Evolutionary conservation across 2,329 filamentous ascomycete species (phyloP).

Genomic region (Paraconiothyrium brasiliense): DNA sequence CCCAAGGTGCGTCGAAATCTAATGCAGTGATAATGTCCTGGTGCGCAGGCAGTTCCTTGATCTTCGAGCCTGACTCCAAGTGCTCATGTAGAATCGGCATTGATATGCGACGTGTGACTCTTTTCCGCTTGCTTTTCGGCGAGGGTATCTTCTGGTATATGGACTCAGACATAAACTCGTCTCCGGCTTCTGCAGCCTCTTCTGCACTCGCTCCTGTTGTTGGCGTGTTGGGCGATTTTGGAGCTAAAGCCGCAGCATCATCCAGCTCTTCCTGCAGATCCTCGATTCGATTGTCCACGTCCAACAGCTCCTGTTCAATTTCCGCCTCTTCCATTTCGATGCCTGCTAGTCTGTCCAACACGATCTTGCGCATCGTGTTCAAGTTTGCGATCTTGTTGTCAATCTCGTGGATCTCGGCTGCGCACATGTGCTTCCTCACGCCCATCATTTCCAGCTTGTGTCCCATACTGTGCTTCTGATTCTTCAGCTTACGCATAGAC

Average conservation of each 20-base stretch:
- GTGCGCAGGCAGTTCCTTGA: constrained; percentile 89
- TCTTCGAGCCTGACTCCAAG: constrained; percentile 86
- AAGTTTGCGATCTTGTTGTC: constrained; percentile 97
- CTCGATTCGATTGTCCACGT: constrained; percentile 70
- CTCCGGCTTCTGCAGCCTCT: constrained; percentile 52
- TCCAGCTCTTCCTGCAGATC: constrained; percentile 68
- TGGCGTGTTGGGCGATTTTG: constrained; percentile 49
- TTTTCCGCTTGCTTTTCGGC: constrained; percentile 64
- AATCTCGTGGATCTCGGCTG: constrained; percentile 93
- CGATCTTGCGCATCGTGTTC: constrained; percentile 89
- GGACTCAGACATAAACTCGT: constrained; percentile 93
- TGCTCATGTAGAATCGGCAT: constrained; percentile 97
- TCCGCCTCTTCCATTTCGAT: constrained; percentile 91
- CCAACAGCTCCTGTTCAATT: constrained; percentile 81
- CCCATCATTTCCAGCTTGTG: constrained; percentile 91
- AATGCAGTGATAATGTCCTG: constrained; percentile 86
- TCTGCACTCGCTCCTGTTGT: constrained; percentile 62
- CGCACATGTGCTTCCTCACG: constrained; percentile 96
- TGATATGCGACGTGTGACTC: constrained; percentile 74
- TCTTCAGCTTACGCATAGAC: constrained; percentile 76
- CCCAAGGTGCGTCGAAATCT: constrained; percentile 97
- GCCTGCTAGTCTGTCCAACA: constrained; percentile 83
- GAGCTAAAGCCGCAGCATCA: constrained; percentile 57
- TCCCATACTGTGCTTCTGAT: constrained; percentile 80
- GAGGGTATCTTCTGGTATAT: constrained; percentile 90